Evolutionary conservation across 176 grass and related monocot genomes (phyloP), one percentile per base, ranked within the genome.

Genomic region (Hyparrhenia diplandra): DNA sequence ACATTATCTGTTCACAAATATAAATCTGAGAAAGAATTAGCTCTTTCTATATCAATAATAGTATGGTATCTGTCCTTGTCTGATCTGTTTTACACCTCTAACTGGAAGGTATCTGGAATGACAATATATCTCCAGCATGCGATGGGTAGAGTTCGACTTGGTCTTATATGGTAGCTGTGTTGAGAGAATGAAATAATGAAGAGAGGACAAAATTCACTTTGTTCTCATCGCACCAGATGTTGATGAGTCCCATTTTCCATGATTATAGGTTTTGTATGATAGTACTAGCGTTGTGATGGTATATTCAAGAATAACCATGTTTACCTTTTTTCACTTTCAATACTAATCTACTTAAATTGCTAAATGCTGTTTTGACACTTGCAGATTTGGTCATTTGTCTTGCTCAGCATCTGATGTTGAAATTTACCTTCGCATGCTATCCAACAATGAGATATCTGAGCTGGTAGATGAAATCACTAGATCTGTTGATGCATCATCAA

Each of bases 311-410:
- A 34, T 21, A 20, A 34, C 0, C 4, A 52, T 34, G 18, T 30
- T 52, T 18, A 51, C 7, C 55, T 59, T 10, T 46, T 73, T 16
- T 51, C 2, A 51, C 43, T 51, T 73, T 28, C 25, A 30, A 20
- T 34, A 12, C 30, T 30, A 32, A 13, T 65, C 16, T 31, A 10
- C 55, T 25, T 25, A 25, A 59, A 59, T 65, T 18, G 30, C 1
- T 65, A 20, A 49, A 49, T 72, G 24, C 20, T 71, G 4, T 30
- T 45, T 46, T 8, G 28, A 17, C 62, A 68, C 59, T 74, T 70
- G 79, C 93, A 99, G 92, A 86, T 99, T 99, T 74, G 90, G 91
- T 68, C 92, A 99, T 68, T 85, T 93, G 78, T 92, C 90, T 77
- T 93, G 88, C 62, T 91, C 90, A 80, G 80, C 90, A 72, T 95